Evolutionary conservation across 805 yeast species (phyloP), one percentile per base, ranked within the genome.

Genomic region (Monosporozyma solicola): DNA sequence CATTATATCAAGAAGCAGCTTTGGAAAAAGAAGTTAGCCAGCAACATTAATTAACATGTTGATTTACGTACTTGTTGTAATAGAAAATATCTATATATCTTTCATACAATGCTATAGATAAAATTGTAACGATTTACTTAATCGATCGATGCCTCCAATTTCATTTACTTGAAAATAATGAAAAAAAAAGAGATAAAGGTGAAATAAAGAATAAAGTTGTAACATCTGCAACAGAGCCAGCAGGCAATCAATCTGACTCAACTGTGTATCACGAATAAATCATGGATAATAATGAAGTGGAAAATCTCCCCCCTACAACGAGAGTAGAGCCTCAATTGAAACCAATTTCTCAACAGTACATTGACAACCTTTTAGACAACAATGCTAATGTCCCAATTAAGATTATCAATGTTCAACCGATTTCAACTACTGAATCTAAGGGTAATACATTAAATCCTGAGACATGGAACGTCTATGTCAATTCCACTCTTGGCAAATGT

Each of bases 1-100:
- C 87, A 0, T 70, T 84, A 56, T 77, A 83, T 71, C 83, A 81
- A 47, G 90, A 84, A 58, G 83, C 72, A 5, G 52, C 48, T 8
- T 24, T 25, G 24, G 52, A 44, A 20, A 50, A 50, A n/a, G 49
- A 47, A 22, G 27, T 25, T 20, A 22, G n/a, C 13, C 39, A 46
- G 22, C 16, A 46, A 25, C 24, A 29, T 7, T 45, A 15, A n/a
- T 27, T 27, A 15, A 27, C 15, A 13, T 35, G 15, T 35, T 13
- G 16, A 5, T 35, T 35, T 35, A 35, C n/a, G 5, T 15, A 31
- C 20, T 15, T 25, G 31, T 9, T 39, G 25, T 16, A 20, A 39
- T 22, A 39, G 7, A 20, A 5, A 16, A 16, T 39, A 20, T 39
- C 16, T 39, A 16, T 39, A 39, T 39, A 8, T 39, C 16, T 8